A percentile compares a stretch with the other conserved stretches of the same genome.
Evolutionary conservation across 2,329 filamentous ascomycete genomes (phyloP).

Genomic region (Beauveria brongniartii): DNA sequence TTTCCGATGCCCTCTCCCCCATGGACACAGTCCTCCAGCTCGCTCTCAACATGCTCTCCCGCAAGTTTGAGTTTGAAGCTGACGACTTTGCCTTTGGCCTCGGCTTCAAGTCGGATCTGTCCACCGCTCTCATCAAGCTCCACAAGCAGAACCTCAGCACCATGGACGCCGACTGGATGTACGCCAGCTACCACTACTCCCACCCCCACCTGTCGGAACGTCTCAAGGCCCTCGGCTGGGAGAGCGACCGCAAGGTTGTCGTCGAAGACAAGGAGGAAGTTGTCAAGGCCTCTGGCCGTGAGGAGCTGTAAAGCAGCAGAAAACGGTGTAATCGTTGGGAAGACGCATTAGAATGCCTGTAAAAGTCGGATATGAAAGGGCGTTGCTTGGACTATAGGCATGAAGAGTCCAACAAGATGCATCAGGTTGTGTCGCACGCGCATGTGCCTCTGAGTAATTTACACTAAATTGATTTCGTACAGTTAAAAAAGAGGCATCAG

Average conservation of each 20-base stretch:
- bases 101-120: conserved; percentile 77
- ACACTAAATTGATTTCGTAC: too few species aligned
- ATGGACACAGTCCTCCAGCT: conserved; percentile 95
- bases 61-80: conserved; percentile 93
- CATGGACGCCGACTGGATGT: conserved; percentile 98
- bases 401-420: not conserved
- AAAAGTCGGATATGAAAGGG: not conserved
- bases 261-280: conserved; percentile 37
- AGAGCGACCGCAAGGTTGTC: conserved; percentile 43
- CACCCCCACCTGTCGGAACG: conserved; percentile 94
- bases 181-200: conserved; percentile 96
- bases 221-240: conserved; percentile 84
- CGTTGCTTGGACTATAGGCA: not conserved
- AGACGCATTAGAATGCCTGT: not conserved
- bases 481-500: too few species aligned
- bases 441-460: too few species aligned
- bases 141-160: conserved; percentile 97
- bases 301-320: conserved; percentile 48
- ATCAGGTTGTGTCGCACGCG: not conserved
- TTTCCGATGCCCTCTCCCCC: conserved; percentile 90
- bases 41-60: conserved; percentile 89
- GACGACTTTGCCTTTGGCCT: conserved; percentile 81
- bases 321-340: not conserved
- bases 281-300: conserved; percentile 65
- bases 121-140: conserved; percentile 85